Evolutionary conservation across 169 alveolate genomes (phyloP).

Genomic region (Babesia ovis): DNA sequence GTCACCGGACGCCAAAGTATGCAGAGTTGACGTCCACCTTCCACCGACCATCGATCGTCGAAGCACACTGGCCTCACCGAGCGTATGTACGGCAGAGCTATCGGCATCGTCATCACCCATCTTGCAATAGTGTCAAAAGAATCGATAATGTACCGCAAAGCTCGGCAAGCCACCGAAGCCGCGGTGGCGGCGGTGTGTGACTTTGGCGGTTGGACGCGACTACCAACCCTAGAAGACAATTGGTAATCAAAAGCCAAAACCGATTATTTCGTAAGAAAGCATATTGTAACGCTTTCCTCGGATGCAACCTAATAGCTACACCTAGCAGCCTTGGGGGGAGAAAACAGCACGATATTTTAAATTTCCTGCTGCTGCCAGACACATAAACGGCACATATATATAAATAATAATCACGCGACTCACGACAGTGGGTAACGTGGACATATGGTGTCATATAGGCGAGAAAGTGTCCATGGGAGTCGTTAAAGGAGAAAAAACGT

Average conservation of each 20-base stretch:
- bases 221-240: too few species aligned
- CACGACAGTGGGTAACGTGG: too few species aligned
- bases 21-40: conserved; percentile 37
- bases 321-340: background rate
- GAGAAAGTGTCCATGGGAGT: too few species aligned
- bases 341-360: background rate
- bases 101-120: conserved; percentile 10
- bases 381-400: background rate
- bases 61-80: background rate
- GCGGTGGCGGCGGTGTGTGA: conserved; percentile 12
- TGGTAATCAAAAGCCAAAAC: too few species aligned
- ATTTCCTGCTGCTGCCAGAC: background rate
- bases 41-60: background rate
- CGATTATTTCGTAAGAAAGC: background rate
- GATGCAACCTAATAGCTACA: background rate
- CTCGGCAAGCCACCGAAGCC: conserved; percentile 1
- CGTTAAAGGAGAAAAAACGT: too few species aligned
- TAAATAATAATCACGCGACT: too few species aligned
- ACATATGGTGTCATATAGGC: too few species aligned
- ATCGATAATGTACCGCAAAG: background rate
- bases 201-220: too few species aligned
- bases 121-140: background rate
- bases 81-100: background rate
- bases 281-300: background rate
- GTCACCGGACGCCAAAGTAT: conserved; percentile 26